Base-by-base conservation (phyloP, 1,139 yeast species). In the Debaryomyces sp. region DNA sequence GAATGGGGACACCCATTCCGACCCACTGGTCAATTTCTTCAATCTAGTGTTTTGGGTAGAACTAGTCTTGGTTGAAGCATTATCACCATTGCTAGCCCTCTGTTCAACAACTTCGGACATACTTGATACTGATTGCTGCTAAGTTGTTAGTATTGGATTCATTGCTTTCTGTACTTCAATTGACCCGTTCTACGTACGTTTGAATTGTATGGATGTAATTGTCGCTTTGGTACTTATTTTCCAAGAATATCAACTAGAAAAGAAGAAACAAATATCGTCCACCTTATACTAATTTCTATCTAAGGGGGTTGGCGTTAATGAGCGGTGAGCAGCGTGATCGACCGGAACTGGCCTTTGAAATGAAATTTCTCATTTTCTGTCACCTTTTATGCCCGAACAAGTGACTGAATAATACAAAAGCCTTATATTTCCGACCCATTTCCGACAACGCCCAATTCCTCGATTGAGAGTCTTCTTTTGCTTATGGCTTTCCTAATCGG, bases 1-100 rank as follows among this genome's bases (percentile, higher is more conserved):
- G 54, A 80, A 80, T 7, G 84, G 84, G 6, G 84, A 78, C 10
- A 76, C 73, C 84, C 84, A 80, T 6, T 68, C 61, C 23, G 69
- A 64, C 40, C 70, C 64, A 33, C 70, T 56, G 17, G 78, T 62
- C 63, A 73, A 69, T 57, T 72, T 64, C 60, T 74, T 75, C 60
- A 75, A 71, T 52, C 66, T 65, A 49, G 56, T 57, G 41, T 46
- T 48, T 32, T 35, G 46, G 15, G 37, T 36, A 10, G 48, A 36
- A 21, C 44, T 45, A n/a, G 50, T 29, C 24, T 48, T 49, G 23
- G 52, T 29, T 17, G 44, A 45, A 21, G 50, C 36, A 21, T 46
- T 39, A 10, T 53, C 47, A n/a, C 46, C 40, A 41, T 33, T 47
- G 24, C 50, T 41, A 27, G 53, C 50, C 41, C 44, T 49, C 49